Evolutionary conservation across 2,329 filamentous ascomycete genomes (phyloP).

Genomic region (Aspergillus sp.): DNA sequence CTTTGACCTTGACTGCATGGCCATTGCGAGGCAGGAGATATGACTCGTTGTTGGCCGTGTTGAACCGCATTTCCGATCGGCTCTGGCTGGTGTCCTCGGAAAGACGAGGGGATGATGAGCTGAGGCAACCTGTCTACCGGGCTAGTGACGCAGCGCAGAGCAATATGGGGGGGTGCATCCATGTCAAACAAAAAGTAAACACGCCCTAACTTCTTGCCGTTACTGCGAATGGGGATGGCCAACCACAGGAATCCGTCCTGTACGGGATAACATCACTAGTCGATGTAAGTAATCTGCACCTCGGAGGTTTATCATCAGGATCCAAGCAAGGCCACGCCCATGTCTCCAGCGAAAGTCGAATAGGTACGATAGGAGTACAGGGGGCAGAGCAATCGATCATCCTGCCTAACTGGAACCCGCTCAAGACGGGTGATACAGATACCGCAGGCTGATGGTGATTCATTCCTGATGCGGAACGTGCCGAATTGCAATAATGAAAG

Average conservation of each 20-base stretch:
- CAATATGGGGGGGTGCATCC: not conserved
- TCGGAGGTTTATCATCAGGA: not conserved
- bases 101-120: too few relatives aligned
- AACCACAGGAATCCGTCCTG: not conserved
- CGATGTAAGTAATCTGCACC: not conserved
- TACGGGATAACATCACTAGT: too few relatives aligned
- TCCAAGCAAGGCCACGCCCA: not conserved
- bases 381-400: too few relatives aligned
- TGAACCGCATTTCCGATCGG: not conserved
- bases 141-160: not conserved
- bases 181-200: not conserved
- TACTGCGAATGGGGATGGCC: not conserved
- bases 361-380: too few relatives aligned
- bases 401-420: too few relatives aligned
- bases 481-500: not conserved
- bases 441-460: not conserved
- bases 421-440: not conserved
- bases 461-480: not conserved
- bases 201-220: not conserved
- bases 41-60: not conserved
- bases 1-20: not conserved
- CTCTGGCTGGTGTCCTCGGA: too few relatives aligned
- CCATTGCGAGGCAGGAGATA: not conserved
- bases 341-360: too few relatives aligned
- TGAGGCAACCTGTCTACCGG: not conserved